Evolutionary conservation across 768 basidiomycete species (phyloP).

Genomic region (Tricholoma hemisulphureum): DNA sequence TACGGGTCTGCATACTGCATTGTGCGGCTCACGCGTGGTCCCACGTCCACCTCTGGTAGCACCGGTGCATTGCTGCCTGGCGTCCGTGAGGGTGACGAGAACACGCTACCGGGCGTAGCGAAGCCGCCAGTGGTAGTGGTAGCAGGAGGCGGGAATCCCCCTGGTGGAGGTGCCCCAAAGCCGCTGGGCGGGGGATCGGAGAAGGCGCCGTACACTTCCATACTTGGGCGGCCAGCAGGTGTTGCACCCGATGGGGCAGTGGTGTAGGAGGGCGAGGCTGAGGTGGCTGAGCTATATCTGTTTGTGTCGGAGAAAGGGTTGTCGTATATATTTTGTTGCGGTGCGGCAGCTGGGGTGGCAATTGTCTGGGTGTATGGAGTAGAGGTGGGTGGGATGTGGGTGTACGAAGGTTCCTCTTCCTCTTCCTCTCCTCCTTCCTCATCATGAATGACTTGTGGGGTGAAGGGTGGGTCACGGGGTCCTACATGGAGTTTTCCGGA

Average conservation of each 20-base stretch:
- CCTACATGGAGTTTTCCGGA: slow-evolving; percentile 55
- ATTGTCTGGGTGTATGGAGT: slow-evolving; percentile 19
- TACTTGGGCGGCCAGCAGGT: slow-evolving; percentile 55
- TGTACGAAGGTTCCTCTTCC: slow-evolving; percentile 53
- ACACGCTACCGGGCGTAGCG: slow-evolving; percentile 58
- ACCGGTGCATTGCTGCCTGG: slow-evolving; percentile 5
- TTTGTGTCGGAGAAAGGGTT: slow-evolving; percentile 58
- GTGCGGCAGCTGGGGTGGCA: slow-evolving; percentile 17
- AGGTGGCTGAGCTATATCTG: slow-evolving; percentile 41
- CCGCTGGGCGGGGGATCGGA: slow-evolving; percentile 82
- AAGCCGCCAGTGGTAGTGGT: neutral
- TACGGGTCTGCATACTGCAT: slow-evolving; percentile 95
- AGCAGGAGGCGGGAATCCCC: slow-evolving; percentile 1
- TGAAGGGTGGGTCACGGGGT: slow-evolving; percentile 76
- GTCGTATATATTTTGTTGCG: slow-evolving; percentile 31
- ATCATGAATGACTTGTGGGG: slow-evolving; percentile 47
- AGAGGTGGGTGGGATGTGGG: slow-evolving; percentile 43
- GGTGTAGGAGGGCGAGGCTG: slow-evolving; percentile 25
- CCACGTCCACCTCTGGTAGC: slow-evolving; percentile 41
- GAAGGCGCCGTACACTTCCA: slow-evolving; percentile 91
- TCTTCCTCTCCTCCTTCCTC: slow-evolving; percentile 53
- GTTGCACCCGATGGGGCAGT: slow-evolving; percentile 27
- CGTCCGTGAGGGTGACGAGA: slow-evolving; percentile 27
- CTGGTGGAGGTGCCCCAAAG: slow-evolving; percentile 46
- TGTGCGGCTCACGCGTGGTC: slow-evolving; percentile 73